These are phyloP conservation scores for Mychonastes homosphaera DNA, from an alignment of 139 green algal species.

Conservation along the genomic window DNA sequence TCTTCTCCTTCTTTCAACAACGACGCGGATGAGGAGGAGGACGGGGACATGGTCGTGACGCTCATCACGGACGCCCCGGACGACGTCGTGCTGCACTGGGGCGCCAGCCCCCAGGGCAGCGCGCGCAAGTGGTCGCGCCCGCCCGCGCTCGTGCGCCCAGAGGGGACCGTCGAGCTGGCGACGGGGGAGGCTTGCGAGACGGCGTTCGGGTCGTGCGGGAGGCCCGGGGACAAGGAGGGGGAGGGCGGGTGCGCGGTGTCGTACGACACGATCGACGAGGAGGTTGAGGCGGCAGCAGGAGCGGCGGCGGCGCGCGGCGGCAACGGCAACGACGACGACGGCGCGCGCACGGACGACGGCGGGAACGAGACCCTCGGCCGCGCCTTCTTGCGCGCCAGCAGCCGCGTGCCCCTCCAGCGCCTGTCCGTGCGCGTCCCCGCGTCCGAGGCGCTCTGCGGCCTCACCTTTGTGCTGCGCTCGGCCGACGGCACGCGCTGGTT, in stretches of 20 bases:
- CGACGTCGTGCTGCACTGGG: slow-evolving; percentile 78
- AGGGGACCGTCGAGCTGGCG: slow-evolving; percentile 20
- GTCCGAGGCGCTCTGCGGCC: slow-evolving; percentile 22
- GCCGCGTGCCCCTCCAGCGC: slow-evolving; percentile 59
- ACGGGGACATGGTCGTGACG: slow-evolving; percentile 24
- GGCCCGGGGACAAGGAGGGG: slow-evolving; percentile 14
- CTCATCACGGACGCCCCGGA: slow-evolving; percentile 59
- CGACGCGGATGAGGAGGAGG: background rate
- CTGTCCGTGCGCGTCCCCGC: slow-evolving; percentile 44
- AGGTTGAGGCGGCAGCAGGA: background rate
- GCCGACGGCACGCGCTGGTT: slow-evolving; percentile 65
- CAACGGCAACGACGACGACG: too few species aligned
- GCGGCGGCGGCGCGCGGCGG: background rate
- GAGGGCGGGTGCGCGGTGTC: background rate
- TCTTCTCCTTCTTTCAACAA: background rate
- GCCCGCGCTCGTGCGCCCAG: slow-evolving; percentile 26
- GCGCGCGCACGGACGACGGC: slow-evolving; percentile 32
- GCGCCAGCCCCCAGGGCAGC: slow-evolving; percentile 35
- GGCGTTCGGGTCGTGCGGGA: background rate
- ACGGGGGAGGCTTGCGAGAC: slow-evolving; percentile 17
- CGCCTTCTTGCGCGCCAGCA: background rate
- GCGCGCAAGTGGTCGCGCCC: slow-evolving; percentile 38
- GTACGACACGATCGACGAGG: background rate
- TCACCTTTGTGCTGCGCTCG: slow-evolving; percentile 64
- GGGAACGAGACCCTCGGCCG: slow-evolving; percentile 8